phyloP scores from a whole-genome alignment of 2,329 filamentous ascomycete genomes.

The Apiospora rasikravindrae region DNA sequence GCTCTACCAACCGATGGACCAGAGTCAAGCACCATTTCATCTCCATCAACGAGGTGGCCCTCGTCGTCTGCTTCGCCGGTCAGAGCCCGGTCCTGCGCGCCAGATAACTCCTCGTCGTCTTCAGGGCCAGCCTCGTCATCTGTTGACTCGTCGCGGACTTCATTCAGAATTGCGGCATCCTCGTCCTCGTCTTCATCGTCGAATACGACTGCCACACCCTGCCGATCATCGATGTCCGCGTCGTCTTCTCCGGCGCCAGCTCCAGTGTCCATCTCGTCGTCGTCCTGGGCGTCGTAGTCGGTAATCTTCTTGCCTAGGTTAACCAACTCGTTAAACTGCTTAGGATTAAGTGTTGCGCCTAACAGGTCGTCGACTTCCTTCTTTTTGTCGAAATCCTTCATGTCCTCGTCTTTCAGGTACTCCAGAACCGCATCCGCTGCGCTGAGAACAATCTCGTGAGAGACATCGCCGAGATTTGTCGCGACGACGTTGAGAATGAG shows the following conservation, averaged over 20 bases:
- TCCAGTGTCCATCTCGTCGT: slow-evolving; percentile 81
- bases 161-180: slow-evolving; percentile 76
- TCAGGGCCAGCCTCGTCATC: slow-evolving; percentile 77
- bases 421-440: slow-evolving; percentile 92
- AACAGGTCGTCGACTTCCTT: slow-evolving; percentile 95
- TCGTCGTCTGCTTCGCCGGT: slow-evolving; percentile 50
- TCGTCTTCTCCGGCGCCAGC: slow-evolving; percentile 67
- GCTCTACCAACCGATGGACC: slow-evolving; percentile 51
- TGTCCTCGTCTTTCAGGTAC: slow-evolving; percentile 89
- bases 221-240: slow-evolving; percentile 87
- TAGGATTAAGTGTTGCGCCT: slow-evolving; percentile 79
- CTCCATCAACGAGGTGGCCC: slow-evolving; percentile 61
- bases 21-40: slow-evolving; percentile 85
- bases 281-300: slow-evolving; percentile 95
- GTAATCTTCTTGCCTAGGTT: slow-evolving; percentile 99
- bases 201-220: slow-evolving; percentile 97
- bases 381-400: slow-evolving; percentile 99
- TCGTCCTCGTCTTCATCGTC: slow-evolving; percentile 90
- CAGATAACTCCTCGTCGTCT: slow-evolving; percentile 62
- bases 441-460: slow-evolving; percentile 88
- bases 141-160: slow-evolving; percentile 86
- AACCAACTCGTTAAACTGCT: slow-evolving; percentile 95
- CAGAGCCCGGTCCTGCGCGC: slow-evolving; percentile 56
- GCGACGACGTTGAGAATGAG: slow-evolving; percentile 92
- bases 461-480: slow-evolving; percentile 87